Conservation (phyloP, 1,284 basidiomycete genomes). For the Ustilago cynodontis region DNA sequence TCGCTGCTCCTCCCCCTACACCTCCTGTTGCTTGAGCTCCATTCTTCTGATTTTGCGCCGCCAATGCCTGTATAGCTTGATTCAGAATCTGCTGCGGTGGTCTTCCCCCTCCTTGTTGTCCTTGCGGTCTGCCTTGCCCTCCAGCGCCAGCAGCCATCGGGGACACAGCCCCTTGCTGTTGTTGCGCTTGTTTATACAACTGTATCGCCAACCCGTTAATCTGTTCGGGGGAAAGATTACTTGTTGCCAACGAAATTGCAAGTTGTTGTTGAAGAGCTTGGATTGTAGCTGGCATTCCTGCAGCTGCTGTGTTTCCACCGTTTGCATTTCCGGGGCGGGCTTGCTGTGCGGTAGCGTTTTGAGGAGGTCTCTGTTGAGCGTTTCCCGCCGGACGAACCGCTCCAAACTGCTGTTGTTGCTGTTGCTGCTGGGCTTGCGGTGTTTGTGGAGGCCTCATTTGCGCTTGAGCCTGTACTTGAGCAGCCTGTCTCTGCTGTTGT, state of each 20-base stretch:
- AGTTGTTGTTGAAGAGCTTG: slow-evolving; percentile 64
- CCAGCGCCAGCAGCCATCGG: not conserved
- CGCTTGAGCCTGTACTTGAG: slow-evolving; percentile 43
- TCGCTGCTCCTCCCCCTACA: slow-evolving; percentile 1
- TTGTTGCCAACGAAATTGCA: slow-evolving; percentile 54
- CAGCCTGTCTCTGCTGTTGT: slow-evolving; percentile 47
- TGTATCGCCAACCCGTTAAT: slow-evolving; percentile 62
- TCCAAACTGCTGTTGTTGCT: slow-evolving; percentile 17
- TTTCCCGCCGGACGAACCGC: slow-evolving; percentile 8
- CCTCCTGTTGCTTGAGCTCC: slow-evolving; percentile 13
- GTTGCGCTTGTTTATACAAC: slow-evolving; percentile 60
- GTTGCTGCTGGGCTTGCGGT: slow-evolving; percentile 13
- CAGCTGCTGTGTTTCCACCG: not conserved
- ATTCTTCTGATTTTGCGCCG: slow-evolving; percentile 41
- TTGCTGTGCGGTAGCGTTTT: slow-evolving; percentile 8
- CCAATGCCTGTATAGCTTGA: slow-evolving; percentile 46
- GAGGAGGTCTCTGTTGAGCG: slow-evolving; percentile 1
- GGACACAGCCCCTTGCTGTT: slow-evolving; percentile 11
- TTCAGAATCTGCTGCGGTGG: slow-evolving; percentile 45
- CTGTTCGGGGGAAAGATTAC: slow-evolving; percentile 59
- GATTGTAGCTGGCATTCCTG: slow-evolving; percentile 55
- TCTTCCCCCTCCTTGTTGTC: slow-evolving; percentile 1
- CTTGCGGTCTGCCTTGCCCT: not conserved
- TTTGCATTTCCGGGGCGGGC: slow-evolving; percentile 6
- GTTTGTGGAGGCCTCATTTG: slow-evolving; percentile 36